A percentile compares a stretch with the other conserved stretches of the same genome.
Conservation (phyloP, 2,329 filamentous ascomycete genomes). For the Monilinia aucupariae region DNA sequence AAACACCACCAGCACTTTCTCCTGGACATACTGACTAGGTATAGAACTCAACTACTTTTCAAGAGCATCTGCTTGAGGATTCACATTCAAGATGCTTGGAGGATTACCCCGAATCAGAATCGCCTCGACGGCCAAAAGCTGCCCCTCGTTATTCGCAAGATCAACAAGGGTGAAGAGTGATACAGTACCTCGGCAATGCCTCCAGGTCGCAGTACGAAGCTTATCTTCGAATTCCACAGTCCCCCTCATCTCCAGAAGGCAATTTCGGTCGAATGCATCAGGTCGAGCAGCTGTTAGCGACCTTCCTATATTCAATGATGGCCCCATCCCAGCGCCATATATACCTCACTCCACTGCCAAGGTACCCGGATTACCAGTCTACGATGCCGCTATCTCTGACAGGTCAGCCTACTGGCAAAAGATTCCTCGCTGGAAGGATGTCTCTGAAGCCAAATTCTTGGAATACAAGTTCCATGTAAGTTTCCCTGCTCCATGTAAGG, state of each 20-base stretch:
- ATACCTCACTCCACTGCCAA: not conserved
- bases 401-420: conserved; percentile 45
- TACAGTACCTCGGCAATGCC: conserved; percentile 4
- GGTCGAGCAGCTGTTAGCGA: conserved; percentile 11
- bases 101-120: conserved; percentile 1
- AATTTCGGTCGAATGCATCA: conserved; percentile 16
- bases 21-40: not conserved
- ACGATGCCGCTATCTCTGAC: conserved; percentile 18
- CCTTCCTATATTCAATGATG: conserved; percentile 8
- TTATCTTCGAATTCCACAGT: conserved; percentile 3
- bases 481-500: conserved; percentile 19
- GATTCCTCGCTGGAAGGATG: conserved; percentile 45
- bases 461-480: conserved; percentile 51
- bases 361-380: conserved; percentile 6
- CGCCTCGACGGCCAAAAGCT: conserved; percentile 3
- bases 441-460: conserved; percentile 45
- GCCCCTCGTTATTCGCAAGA: conserved; percentile 4
- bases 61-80: not conserved
- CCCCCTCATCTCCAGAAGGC: conserved; percentile 9
- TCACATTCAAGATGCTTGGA: conserved; percentile 4
- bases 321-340: conserved; percentile 7
- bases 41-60: not conserved
- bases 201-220: not conserved
- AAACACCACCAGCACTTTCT: conserved; percentile 3
- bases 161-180: not conserved